Base-by-base conservation (phyloP, 2,329 filamentous ascomycete species). In the Clonostachys solani region DNA sequence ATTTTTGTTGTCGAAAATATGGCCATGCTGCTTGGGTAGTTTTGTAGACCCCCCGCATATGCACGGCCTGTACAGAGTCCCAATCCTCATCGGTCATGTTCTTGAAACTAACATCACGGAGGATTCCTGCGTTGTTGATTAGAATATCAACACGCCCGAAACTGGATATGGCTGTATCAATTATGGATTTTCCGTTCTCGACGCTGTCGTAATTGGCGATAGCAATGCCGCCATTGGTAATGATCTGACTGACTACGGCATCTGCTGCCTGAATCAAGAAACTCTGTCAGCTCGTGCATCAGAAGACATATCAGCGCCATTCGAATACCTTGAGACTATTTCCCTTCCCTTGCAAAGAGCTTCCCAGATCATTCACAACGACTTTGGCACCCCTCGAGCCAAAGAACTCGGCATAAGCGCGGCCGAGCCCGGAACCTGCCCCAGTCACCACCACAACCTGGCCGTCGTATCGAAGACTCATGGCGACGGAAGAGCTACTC, bases 1-100 rank as follows among this genome's bases (percentile, higher is more conserved):
- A 99, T 82, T 96, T 97, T 74, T 99, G 94, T 76, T 97, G 97
- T 63, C 92, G 83, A 81, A 99, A 97, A 71, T 97, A 79, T 50
- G 92, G 91, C 92, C 94, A 99, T 45, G 94, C 94, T 53, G 94
- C 94, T 68, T 84, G 86, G 51, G 94, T 81, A 68, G 89, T 95
- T 82, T 96, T 97, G 80, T 95, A 99, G 61, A 91, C 86, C 58
- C 94, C 94, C 64, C 84, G 87, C 60, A 96, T 84, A 71, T 99
- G 92, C 49, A 97, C 92, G 66, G 84, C 86, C 70, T 92, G 89
- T 65, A 96, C 88, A 57, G 96, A 74, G 65, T 99, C 92, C 94
- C 94, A 99, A 69, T 99, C 94, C 64, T 87, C 73, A 67, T 99
- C 92, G 68, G 87, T 94, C 82, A 97, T 95, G 74, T 97, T 97